Percentiles rank a stretch among this genome's conserved stretches.
These are phyloP conservation scores for Cunninghamia lanceolata DNA, from an alignment of 75 land plant genomes.

Conservation along the genomic window DNA sequence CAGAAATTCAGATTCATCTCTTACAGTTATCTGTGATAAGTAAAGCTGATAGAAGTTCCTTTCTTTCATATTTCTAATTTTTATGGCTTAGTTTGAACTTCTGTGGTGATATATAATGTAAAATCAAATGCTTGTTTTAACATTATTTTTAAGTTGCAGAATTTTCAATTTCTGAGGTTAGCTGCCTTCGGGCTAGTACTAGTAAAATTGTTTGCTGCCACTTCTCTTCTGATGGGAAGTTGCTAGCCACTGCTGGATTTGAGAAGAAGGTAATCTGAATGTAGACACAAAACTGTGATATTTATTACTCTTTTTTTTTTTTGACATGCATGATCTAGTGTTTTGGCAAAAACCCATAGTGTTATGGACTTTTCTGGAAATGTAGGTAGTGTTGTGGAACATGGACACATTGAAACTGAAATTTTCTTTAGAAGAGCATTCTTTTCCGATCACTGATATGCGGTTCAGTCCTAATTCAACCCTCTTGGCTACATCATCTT, in stretches of 20 bases:
- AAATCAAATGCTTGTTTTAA: not conserved
- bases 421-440: constrained; percentile 82
- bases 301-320: not conserved
- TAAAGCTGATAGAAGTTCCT: constrained; percentile 1
- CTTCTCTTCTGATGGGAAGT: constrained; percentile 89
- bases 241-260: constrained; percentile 87
- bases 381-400: constrained; percentile 87
- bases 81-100: not conserved
- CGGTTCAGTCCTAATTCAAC: constrained; percentile 88
- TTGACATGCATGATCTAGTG: not conserved
- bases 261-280: constrained; percentile 66
- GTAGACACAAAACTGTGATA: not conserved
- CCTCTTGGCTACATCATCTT: constrained; percentile 93
- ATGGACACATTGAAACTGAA: constrained; percentile 75
- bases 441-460: constrained; percentile 77
- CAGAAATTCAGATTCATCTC: not conserved
- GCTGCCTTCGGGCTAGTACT: constrained; percentile 52
- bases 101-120: not conserved
- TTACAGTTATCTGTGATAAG: not conserved
- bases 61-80: not conserved
- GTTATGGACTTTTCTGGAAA: not conserved
- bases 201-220: constrained; percentile 85
- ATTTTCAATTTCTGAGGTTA: constrained; percentile 63
- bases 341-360: not conserved
- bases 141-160: constrained; percentile 33